These are phyloP conservation scores for Trichophyton verrucosum DNA, from an alignment of 2,329 filamentous ascomycete species.

Conservation along the genomic window DNA sequence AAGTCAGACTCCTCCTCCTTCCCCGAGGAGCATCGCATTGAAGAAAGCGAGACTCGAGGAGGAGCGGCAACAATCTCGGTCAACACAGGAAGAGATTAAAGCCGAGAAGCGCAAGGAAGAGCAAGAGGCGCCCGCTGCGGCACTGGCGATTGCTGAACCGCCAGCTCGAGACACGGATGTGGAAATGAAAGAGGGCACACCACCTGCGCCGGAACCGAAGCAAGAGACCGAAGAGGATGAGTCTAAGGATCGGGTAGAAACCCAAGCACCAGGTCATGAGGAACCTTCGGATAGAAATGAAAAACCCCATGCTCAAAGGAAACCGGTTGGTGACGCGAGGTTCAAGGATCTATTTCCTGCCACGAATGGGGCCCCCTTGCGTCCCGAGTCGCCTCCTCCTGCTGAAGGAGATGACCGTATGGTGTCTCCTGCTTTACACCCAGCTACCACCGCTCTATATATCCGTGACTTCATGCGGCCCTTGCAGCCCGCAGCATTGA, in stretches of 20 bases:
- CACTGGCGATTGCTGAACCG: neutral
- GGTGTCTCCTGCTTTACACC: constrained; percentile 51
- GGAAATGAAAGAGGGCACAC: constrained; percentile 4
- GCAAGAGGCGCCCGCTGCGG: neutral
- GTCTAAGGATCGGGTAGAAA: constrained; percentile 6
- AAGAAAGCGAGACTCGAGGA: constrained; percentile 43
- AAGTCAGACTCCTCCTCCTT: constrained; percentile 49
- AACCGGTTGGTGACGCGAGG: constrained; percentile 30
- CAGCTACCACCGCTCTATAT: constrained; percentile 66
- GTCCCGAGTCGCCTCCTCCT: constrained; percentile 18
- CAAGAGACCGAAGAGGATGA: neutral
- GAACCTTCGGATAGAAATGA: constrained; percentile 16
- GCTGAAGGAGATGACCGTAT: constrained; percentile 27
- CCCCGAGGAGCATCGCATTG: constrained; percentile 39
- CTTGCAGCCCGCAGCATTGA: constrained; percentile 55
- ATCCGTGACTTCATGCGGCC: constrained; percentile 86
- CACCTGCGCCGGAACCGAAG: neutral
- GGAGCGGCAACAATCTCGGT: constrained; percentile 15
- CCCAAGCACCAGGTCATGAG: constrained; percentile 8
- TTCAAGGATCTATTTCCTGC: constrained; percentile 39
- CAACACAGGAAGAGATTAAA: neutral
- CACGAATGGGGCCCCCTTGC: constrained; percentile 17
- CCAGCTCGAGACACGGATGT: neutral
- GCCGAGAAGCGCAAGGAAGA: neutral
- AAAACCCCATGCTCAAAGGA: constrained; percentile 19